Evolutionary conservation across 352 stramenopile genomes (phyloP), one percentile per base, ranked within the genome.

Genomic region (Phytophthora lateralis): DNA sequence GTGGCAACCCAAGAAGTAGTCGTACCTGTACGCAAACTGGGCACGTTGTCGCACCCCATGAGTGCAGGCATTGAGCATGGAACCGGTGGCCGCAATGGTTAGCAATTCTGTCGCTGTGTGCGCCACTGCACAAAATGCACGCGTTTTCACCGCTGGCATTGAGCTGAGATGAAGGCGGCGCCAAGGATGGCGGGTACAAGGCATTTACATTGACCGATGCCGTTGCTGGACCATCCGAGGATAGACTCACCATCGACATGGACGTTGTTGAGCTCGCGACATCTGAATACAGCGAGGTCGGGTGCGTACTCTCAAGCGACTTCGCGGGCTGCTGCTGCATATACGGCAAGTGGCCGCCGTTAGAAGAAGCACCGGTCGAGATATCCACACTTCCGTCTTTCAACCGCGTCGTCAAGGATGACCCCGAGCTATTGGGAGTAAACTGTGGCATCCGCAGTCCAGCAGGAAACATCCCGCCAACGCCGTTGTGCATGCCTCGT

Each of bases 1-100:
- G n/a, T 15, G 15, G 10, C 8, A 66, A 39, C 12, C 4, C 9
- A 42, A 55, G 14, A 39, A 38, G 29, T 10, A 54, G 44, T 32
- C 63, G 42, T 72, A 88, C 78, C 69, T 78, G 72, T 39, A 52
- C 55, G 44, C 78, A 88, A 38, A 85, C 57, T 56, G 77, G 71
- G 24, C 78, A 88, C 30, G 66, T 66, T 21, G 72, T 73, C 37
- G 75, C 82, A 45, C 80, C 82, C 82, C 82, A 91, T 39, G 82
- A 73, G 20, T 90, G 78, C 41, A 92, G 57, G 57, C 80, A 90
- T 20, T 70, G 60, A 35, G 63, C 67, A 50, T 92, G 82, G 59
- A 92, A 92, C 24, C 74, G 76, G 60, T 92, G 82, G n/a, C 82
- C 82, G 37, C 82, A 92, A 53, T 71, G 55, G 18, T 63, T 71